These are phyloP conservation scores for Ilyonectria sp. DNA, from an alignment of 2,329 filamentous ascomycete genomes.

Conservation along the genomic window DNA sequence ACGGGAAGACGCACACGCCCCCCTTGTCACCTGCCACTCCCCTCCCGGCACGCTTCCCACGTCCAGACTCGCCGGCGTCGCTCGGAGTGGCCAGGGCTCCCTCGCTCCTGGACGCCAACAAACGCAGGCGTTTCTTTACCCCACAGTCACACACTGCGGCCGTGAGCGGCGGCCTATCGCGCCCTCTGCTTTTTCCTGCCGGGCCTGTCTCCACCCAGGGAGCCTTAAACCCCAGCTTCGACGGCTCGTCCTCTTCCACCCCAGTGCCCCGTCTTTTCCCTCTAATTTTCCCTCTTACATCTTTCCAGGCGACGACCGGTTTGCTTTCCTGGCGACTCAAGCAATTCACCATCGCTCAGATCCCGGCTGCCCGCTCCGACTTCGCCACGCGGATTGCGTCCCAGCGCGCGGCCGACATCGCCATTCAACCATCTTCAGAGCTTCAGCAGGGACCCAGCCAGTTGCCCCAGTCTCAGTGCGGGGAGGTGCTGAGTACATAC, in stretches of 20 bases:
- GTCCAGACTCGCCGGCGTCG: constrained; percentile 15
- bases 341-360: constrained; percentile 25
- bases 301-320: constrained; percentile 16
- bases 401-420: constrained; percentile 16
- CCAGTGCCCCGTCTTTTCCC: constrained; percentile 36
- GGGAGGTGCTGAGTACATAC: constrained; percentile 47
- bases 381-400: constrained; percentile 21
- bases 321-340: constrained; percentile 20
- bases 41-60: constrained; percentile 18
- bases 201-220: constrained; percentile 41
- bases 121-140: constrained; percentile 43
- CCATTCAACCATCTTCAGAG: constrained; percentile 16
- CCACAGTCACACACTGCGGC: constrained; percentile 46
- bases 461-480: constrained; percentile 44
- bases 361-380: constrained; percentile 14
- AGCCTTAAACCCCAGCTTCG: constrained; percentile 49
- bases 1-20: constrained; percentile 12
- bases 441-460: constrained; percentile 41
- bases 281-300: constrained; percentile 42
- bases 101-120: constrained; percentile 34
- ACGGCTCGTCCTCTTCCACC: constrained; percentile 42
- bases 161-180: constrained; percentile 46
- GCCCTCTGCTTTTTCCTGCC: constrained; percentile 40
- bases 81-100: constrained; percentile 16
- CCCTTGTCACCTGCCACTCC: constrained; percentile 24